Base-by-base conservation (phyloP, 495 filamentous ascomycete genomes). In the Aspergillus bridgeri region DNA sequence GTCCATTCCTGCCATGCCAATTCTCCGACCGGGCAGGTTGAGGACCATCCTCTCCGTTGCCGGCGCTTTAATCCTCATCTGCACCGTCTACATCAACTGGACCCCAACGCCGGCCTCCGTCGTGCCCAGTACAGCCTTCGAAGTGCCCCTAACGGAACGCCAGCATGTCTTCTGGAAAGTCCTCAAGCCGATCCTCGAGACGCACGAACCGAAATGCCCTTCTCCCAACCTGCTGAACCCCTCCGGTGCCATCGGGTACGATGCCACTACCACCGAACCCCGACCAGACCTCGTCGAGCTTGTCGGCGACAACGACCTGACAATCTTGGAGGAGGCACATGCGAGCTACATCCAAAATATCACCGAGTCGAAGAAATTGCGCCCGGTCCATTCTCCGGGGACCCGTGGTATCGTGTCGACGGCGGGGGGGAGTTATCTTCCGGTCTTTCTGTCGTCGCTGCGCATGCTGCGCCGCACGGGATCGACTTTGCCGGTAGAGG, bases 381-480 rank as follows among this genome's bases (percentile, higher is more conserved):
- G 66, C 23, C 74, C 79, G 0, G 74, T 74, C 3, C 81, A 79
- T 63, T 69, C 70, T 2, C 57, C 68, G 2, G 68, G 72, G 9
- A 80, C 81, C n/a, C 72, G 72, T 24, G 84, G 84, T 2, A 67
- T 87, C 23, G 83, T 85, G 4, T 81, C 80, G 0, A 77, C 76
- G 13, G 79, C 79, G 3, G 75, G 79, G 2, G 71, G 70, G 11
- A 62, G 62, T 5, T 80, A 78, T 57, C 62, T 81, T 6, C 76
- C 79, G 0, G 71, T 78, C 0, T 75, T 80, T 54, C 53, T 87
- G 24, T 73, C 79, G 4, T 75, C 80, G 9, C 56, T 86, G n/a
- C 74, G 79, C 9, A 83, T 85, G 78, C 73, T 86, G 7, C 80
- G 85, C 8, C 77, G 79, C 25, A 72, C 74, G 6, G 83, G 83